Conservation (phyloP, 2,329 filamentous ascomycete genomes). For the Cadophora luteo-olivacea region DNA sequence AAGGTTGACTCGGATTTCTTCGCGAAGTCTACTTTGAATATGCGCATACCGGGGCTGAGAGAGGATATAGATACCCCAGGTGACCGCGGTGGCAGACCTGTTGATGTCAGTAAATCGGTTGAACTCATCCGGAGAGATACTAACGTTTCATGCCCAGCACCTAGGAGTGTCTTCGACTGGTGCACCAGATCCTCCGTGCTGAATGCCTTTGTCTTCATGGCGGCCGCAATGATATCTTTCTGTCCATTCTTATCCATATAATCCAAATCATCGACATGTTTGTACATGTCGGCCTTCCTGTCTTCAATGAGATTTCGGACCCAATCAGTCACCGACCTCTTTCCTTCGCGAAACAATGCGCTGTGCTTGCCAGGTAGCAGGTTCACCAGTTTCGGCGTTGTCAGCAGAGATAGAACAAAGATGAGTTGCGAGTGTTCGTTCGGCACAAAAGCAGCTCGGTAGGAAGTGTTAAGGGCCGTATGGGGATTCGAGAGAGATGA, state of each 20-base stretch:
- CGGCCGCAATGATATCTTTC: constrained; percentile 79
- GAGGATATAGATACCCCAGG: constrained; percentile 74
- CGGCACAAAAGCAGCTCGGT: constrained; percentile 50
- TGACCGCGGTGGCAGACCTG: constrained; percentile 65
- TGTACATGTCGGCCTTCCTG: constrained; percentile 67
- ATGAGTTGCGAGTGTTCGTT: constrained; percentile 55
- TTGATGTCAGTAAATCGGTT: neutral
- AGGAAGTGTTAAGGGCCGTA: constrained; percentile 63
- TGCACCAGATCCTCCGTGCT: constrained; percentile 77
- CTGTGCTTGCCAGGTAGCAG: constrained; percentile 61
- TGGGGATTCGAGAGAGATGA: constrained; percentile 64
- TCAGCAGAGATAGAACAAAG: constrained; percentile 46
- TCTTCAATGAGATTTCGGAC: constrained; percentile 59
- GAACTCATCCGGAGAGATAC: constrained; percentile 19
- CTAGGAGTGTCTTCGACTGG: constrained; percentile 87
- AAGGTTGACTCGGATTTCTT: constrained; percentile 68
- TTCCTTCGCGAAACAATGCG: constrained; percentile 67
- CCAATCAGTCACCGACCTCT: constrained; percentile 61
- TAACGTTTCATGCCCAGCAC: constrained; percentile 79
- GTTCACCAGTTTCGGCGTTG: constrained; percentile 58
- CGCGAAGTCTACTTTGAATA: constrained; percentile 68
- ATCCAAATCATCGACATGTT: constrained; percentile 63
- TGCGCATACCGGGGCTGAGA: constrained; percentile 60
- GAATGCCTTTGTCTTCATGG: constrained; percentile 77
- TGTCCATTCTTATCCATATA: constrained; percentile 50